phyloP scores from a whole-genome alignment of 2,329 filamentous ascomycete species.

The Erysiphe pulchra region DNA sequence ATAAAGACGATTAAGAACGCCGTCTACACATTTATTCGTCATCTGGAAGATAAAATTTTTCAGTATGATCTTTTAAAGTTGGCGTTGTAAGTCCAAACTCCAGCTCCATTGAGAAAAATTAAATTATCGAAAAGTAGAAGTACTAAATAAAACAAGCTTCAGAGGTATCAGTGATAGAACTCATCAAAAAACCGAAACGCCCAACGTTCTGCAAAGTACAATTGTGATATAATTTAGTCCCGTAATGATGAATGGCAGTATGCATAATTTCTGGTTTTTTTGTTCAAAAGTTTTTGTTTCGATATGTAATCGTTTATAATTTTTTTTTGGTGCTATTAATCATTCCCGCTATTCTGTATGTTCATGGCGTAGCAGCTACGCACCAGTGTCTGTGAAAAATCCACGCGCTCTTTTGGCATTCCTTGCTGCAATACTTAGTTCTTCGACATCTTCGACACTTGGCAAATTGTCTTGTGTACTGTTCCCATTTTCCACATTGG shows the following conservation, averaged over 20 bases:
- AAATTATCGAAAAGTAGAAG: no score
- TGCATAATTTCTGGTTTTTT: background rate
- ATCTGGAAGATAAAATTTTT: background rate
- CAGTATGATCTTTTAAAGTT: background rate
- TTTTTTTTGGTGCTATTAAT: no score
- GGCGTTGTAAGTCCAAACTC: no score
- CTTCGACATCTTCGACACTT: conserved; percentile 89
- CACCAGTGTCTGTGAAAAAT: conserved; percentile 98
- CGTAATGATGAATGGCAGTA: background rate
- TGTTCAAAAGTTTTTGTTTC: background rate
- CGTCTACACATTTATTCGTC: conserved; percentile 3
- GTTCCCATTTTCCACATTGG: conserved; percentile 95
- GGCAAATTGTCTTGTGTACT: conserved; percentile 86
- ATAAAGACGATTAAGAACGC: background rate
- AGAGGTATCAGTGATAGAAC: conserved; percentile 1
- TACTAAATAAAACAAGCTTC: conserved; percentile 1
- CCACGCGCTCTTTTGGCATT: conserved; percentile 98
- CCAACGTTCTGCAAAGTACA: background rate
- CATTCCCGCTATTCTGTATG: no score
- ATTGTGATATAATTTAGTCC: background rate
- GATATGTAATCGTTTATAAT: no score
- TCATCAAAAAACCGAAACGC: background rate
- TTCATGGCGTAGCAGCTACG: conserved; percentile 30
- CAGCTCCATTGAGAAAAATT: no score
- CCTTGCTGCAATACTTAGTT: conserved; percentile 98